Conservation (phyloP, 441 rosid genomes). For the Breynia disticha region DNA sequence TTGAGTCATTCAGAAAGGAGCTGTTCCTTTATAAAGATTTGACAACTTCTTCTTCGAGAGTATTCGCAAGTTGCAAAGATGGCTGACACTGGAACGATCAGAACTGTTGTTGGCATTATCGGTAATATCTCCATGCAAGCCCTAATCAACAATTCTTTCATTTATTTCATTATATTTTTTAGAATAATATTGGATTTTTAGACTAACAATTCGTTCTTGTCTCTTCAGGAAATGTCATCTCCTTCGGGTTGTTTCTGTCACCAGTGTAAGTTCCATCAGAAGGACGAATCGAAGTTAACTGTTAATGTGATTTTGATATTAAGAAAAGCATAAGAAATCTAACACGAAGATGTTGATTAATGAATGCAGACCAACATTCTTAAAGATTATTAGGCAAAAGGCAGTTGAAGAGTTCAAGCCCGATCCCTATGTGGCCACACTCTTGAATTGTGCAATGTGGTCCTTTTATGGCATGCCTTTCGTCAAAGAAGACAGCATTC, state of each 20-base stretch:
- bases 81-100: constrained; percentile 8
- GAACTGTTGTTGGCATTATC: constrained; percentile 29
- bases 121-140: constrained; percentile 23
- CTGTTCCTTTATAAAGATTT: no score
- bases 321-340: no score
- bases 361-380: constrained; percentile 48
- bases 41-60: background rate
- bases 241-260: constrained; percentile 49
- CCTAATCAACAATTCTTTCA: no score
- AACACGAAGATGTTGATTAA: background rate
- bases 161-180: no score
- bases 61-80: constrained; percentile 6
- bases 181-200: no score
- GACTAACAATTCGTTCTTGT: background rate
- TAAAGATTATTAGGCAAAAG: constrained; percentile 36
- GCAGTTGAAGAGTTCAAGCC: constrained; percentile 44
- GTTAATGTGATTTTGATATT: background rate
- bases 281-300: background rate
- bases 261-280: constrained; percentile 39
- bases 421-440: constrained; percentile 64
- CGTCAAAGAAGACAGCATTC: constrained; percentile 44
- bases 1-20: background rate
- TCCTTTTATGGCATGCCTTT: constrained; percentile 58
- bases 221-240: constrained; percentile 54
- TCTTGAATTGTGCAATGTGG: constrained; percentile 65